phyloP scores from a whole-genome alignment of 805 yeast species.

The Yarrowia sp. region DNA sequence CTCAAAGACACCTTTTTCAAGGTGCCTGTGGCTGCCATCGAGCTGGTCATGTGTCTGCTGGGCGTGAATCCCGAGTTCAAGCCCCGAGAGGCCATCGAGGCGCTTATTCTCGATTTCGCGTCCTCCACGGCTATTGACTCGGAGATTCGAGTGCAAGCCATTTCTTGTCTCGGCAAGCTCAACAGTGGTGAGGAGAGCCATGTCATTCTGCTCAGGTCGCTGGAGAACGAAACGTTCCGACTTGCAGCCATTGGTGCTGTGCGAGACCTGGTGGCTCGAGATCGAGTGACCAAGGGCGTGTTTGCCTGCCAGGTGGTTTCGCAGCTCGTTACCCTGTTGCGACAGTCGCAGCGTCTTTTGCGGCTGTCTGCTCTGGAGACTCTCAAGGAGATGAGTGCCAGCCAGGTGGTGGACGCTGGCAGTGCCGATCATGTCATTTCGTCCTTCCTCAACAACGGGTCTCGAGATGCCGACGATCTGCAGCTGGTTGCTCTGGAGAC shows the following conservation, averaged over 20 bases:
- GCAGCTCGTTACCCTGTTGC: slow-evolving; percentile 29
- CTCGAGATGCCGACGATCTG: not conserved
- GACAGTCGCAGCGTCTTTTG: slow-evolving; percentile 31
- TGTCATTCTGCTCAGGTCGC: slow-evolving; percentile 15
- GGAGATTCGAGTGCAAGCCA: slow-evolving; percentile 42
- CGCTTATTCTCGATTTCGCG: slow-evolving; percentile 40
- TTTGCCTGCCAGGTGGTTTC: slow-evolving; percentile 30
- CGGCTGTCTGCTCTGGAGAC: slow-evolving; percentile 32
- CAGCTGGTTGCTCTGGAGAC: slow-evolving; percentile 21
- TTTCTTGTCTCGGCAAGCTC: slow-evolving; percentile 37
- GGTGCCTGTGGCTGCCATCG: slow-evolving; percentile 28
- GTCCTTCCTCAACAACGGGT: not conserved
- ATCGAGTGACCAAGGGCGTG: slow-evolving; percentile 27
- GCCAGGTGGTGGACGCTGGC: not conserved
- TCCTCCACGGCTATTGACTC: slow-evolving; percentile 39
- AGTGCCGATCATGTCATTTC: slow-evolving; percentile 3
- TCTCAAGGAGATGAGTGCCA: slow-evolving; percentile 25
- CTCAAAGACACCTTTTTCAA: slow-evolving; percentile 40
- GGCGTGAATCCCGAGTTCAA: not conserved
- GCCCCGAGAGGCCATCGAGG: slow-evolving; percentile 29
- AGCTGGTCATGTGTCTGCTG: not conserved
- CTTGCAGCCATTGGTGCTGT: slow-evolving; percentile 37
- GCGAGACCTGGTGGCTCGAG: slow-evolving; percentile 29
- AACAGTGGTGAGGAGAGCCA: not conserved
- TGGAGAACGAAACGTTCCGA: slow-evolving; percentile 41